Evolutionary conservation across 116 monocot species (phyloP).

Genomic region (Cymodocea nodosa): DNA sequence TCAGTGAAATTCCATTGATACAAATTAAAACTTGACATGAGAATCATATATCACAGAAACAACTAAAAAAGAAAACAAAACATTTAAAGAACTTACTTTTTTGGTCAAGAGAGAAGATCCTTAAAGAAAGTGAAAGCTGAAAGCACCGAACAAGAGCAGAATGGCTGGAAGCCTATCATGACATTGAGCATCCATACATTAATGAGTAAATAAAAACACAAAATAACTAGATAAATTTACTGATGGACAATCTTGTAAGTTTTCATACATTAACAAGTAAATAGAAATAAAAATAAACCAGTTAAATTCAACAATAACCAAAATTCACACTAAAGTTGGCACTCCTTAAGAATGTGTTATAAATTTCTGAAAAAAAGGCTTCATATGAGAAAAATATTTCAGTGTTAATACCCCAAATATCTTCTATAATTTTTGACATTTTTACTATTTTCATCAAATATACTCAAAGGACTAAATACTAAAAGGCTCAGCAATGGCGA

Average conservation of each 20-base stretch:
- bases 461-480: too few relatives aligned
- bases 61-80: background rate
- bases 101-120: conserved; percentile 39
- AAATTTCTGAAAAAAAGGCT: background rate
- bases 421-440: too few relatives aligned
- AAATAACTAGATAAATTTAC: background rate
- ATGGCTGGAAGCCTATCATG: conserved; percentile 56
- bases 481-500: too few relatives aligned
- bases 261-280: too few relatives aligned
- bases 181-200: background rate
- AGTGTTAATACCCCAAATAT: too few relatives aligned
- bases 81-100: conserved; percentile 40
- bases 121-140: conserved; percentile 86
- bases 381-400: background rate
- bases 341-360: too few relatives aligned
- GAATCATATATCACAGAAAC: background rate
- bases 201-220: background rate
- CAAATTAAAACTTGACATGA: background rate
- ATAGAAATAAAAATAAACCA: too few relatives aligned
- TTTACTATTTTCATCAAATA: too few relatives aligned
- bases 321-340: too few relatives aligned
- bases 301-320: too few relatives aligned
- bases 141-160: conserved; percentile 59
- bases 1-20: too few relatives aligned
- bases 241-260: background rate